phyloP scores from a whole-genome alignment of 2,329 filamentous ascomycete genomes.

The Colletotrichum siamense region DNA sequence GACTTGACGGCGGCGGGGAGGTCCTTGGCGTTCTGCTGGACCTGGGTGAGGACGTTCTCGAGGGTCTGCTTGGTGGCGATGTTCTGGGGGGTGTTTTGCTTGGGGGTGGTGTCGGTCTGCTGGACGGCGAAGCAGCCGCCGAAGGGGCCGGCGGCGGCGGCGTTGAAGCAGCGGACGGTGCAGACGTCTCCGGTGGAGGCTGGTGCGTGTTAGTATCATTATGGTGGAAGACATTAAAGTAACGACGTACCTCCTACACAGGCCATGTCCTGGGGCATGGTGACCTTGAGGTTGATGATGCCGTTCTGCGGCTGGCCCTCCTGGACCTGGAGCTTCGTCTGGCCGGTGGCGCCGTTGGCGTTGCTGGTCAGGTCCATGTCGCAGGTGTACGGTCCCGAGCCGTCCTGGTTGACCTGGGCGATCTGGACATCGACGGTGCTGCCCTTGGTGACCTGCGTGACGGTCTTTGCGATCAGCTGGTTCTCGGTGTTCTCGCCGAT shows the following conservation, averaged over 20 bases:
- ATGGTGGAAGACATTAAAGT: too few relatives aligned
- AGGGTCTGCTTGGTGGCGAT: conserved; percentile 53
- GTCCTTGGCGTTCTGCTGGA: conserved; percentile 57
- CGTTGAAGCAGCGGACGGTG: conserved; percentile 67
- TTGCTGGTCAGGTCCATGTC: conserved; percentile 57
- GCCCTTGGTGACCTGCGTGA: conserved; percentile 56
- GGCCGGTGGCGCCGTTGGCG: conserved; percentile 46
- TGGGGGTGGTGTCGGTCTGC: conserved; percentile 51
- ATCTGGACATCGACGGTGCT: conserved; percentile 51
- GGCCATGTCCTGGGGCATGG: conserved; percentile 53
- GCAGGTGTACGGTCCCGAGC: conserved; percentile 59
- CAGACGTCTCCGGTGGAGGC: conserved; percentile 63
- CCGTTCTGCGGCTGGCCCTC: conserved; percentile 61
- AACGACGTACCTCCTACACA: conserved; percentile 52
- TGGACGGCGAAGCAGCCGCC: conserved; percentile 64
- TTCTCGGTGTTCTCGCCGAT: conserved; percentile 61
- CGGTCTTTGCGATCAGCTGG: conserved; percentile 46
- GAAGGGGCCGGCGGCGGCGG: conserved; percentile 60
- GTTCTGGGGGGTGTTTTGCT: conserved; percentile 46
- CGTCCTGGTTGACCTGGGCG: conserved; percentile 59
- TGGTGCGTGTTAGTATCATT: conserved; percentile 23
- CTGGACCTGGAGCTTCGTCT: conserved; percentile 53
- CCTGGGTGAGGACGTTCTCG: conserved; percentile 51
- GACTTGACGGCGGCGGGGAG: conserved; percentile 45
- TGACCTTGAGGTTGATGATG: conserved; percentile 61